Percentiles rank a stretch among this genome's conserved stretches.
Evolutionary conservation across 2,329 filamentous ascomycete genomes (phyloP).

Genomic region (Colletotrichum incanum): DNA sequence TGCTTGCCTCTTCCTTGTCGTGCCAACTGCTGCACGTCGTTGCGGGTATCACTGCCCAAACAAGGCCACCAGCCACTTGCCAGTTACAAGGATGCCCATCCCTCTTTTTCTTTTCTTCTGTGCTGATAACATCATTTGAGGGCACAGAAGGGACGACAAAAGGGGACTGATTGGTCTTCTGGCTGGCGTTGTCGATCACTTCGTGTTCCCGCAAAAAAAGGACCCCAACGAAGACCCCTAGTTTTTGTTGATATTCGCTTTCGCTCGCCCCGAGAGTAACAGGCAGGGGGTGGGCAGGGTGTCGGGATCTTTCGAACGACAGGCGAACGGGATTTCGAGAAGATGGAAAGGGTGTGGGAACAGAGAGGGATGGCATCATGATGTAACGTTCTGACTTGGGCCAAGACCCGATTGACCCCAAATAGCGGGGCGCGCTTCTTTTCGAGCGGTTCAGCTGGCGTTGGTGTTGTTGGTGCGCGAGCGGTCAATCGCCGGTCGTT

Average conservation of each 20-base stretch:
- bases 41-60: conserved; percentile 1
- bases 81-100: not conserved
- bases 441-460: not conserved
- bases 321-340: not conserved
- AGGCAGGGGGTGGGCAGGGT: not conserved
- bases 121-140: not conserved
- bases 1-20: not conserved
- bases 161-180: not conserved
- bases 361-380: conserved; percentile 37
- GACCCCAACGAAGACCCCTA: not conserved
- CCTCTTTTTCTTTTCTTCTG: not conserved
- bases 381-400: conserved; percentile 41
- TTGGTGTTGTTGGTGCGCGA: conserved; percentile 2
- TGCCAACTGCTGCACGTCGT: conserved; percentile 2
- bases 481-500: not conserved
- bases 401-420: conserved; percentile 19
- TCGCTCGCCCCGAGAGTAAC: not conserved
- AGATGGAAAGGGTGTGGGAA: not conserved
- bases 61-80: not conserved
- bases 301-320: not conserved
- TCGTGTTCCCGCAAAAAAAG: conserved; percentile 6
- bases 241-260: not conserved
- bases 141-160: not conserved
- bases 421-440: not conserved
- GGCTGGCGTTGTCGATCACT: conserved; percentile 10